Percentiles rank a stretch among this genome's conserved stretches.
Conservation (phyloP, 768 basidiomycete species). For the Boletus sensibilis region DNA sequence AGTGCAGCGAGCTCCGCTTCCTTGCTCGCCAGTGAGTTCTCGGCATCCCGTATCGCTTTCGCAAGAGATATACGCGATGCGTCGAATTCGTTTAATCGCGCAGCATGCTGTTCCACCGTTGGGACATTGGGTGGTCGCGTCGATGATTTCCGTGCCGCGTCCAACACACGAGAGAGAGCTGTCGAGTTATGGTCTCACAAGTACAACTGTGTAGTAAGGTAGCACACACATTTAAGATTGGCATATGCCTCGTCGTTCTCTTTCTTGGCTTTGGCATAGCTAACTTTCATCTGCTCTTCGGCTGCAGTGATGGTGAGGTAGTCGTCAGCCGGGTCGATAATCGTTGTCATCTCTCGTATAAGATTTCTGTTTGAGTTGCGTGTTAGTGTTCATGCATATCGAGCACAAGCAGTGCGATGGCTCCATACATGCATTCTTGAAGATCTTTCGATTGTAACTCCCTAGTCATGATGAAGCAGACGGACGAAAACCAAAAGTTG, state of each 20-base stretch:
- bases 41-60: conserved; percentile 74
- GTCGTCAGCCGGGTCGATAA: conserved; percentile 79
- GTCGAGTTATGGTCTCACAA: neutral
- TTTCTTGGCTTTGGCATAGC: conserved; percentile 57
- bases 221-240: conserved; percentile 56
- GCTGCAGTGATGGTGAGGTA: conserved; percentile 72
- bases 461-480: conserved; percentile 20
- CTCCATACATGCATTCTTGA: conserved; percentile 35
- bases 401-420: neutral
- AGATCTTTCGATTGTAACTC: conserved; percentile 35
- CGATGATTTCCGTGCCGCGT: conserved; percentile 69
- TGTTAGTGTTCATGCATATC: neutral
- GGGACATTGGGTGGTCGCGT: conserved; percentile 69
- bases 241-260: conserved; percentile 67
- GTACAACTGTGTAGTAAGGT: neutral
- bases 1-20: conserved; percentile 69
- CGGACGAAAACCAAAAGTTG: neutral
- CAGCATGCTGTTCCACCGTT: conserved; percentile 59
- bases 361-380: conserved; percentile 48
- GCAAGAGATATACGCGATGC: conserved; percentile 58
- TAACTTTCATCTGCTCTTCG: conserved; percentile 64
- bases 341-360: conserved; percentile 64
- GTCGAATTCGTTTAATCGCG: conserved; percentile 65
- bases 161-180: conserved; percentile 66
- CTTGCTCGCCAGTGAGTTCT: conserved; percentile 60